phyloP scores from a whole-genome alignment of 768 basidiomycete genomes.

The Termitomyces sp. region DNA sequence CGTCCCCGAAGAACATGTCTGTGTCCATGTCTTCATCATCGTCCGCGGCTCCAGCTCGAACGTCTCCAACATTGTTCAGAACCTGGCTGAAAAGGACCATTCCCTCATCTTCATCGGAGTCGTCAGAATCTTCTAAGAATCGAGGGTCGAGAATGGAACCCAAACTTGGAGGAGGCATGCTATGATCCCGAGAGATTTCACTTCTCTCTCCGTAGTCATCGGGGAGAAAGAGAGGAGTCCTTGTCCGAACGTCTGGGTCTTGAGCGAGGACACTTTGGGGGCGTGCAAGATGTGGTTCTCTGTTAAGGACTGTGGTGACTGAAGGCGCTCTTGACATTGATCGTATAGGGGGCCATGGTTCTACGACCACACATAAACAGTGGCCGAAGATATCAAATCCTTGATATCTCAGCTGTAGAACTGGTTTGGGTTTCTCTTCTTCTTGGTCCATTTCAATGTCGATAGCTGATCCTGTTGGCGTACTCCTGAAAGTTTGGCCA shows the following conservation, averaged over 20 bases:
- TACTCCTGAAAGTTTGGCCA: background rate
- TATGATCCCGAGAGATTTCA: constrained; percentile 18
- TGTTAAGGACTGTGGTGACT: constrained; percentile 12
- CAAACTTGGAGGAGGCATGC: constrained; percentile 6
- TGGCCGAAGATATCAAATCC: constrained; percentile 68
- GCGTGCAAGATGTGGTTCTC: constrained; percentile 29
- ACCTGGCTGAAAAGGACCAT: constrained; percentile 77
- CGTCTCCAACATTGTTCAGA: constrained; percentile 51
- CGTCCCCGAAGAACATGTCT: constrained; percentile 73
- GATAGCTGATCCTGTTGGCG: constrained; percentile 20
- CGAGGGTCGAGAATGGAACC: constrained; percentile 24
- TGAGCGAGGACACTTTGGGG: constrained; percentile 20
- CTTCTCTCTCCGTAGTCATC: constrained; percentile 42
- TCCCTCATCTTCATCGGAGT: constrained; percentile 37
- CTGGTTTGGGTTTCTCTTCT: constrained; percentile 73
- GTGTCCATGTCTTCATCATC: constrained; percentile 78
- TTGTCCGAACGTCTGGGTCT: constrained; percentile 23
- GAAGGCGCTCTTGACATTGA: constrained; percentile 24
- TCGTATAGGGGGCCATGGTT: constrained; percentile 66
- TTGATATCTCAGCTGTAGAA: constrained; percentile 59
- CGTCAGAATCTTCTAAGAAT: constrained; percentile 24
- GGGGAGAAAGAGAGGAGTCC: constrained; percentile 72
- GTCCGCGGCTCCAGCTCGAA: constrained; percentile 52
- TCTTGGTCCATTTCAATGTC: constrained; percentile 52
- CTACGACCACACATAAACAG: constrained; percentile 78